Evolutionary conservation across 1,284 basidiomycete species (phyloP).

Genomic region (Cryptococcus sp.): DNA sequence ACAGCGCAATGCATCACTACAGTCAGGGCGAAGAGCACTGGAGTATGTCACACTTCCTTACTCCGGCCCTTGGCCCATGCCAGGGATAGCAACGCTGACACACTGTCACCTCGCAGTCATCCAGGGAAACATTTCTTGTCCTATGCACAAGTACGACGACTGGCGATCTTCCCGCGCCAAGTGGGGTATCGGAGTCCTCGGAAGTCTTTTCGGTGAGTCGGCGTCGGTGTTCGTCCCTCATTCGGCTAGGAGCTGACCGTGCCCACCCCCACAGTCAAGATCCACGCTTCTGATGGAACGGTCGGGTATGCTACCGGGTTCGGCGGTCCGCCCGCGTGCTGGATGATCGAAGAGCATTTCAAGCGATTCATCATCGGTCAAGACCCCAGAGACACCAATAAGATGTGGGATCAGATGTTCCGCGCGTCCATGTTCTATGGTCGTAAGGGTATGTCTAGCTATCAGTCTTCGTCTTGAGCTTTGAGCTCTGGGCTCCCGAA

Average conservation of each 20-base stretch:
- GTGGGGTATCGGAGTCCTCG: conserved; percentile 55
- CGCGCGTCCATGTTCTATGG: conserved; percentile 59
- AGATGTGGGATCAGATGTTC: conserved; percentile 57
- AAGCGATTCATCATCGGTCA: conserved; percentile 59
- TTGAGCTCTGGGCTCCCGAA: not conserved
- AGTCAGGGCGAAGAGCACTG: conserved; percentile 48
- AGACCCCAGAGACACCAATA: conserved; percentile 58
- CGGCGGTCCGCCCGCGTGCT: conserved; percentile 60
- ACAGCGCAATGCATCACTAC: conserved; percentile 1
- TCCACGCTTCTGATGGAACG: conserved; percentile 58
- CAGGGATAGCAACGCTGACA: conserved; percentile 10
- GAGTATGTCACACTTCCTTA: conserved; percentile 44
- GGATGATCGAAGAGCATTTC: conserved; percentile 61
- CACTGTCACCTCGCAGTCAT: conserved; percentile 31
- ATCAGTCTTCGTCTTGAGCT: not conserved
- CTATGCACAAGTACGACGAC: conserved; percentile 58
- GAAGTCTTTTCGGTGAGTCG: conserved; percentile 54
- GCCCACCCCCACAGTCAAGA: conserved; percentile 34
- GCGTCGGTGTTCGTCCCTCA: conserved; percentile 24
- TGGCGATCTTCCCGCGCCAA: conserved; percentile 56
- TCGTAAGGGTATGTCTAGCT: conserved; percentile 51
- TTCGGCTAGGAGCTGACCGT: not conserved
- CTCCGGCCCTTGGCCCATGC: not conserved
- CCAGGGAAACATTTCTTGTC: conserved; percentile 52
- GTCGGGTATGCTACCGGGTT: conserved; percentile 59